Evolutionary conservation across 2,329 filamentous ascomycete genomes (phyloP).

Genomic region (Coniochaeta ligniaria): DNA sequence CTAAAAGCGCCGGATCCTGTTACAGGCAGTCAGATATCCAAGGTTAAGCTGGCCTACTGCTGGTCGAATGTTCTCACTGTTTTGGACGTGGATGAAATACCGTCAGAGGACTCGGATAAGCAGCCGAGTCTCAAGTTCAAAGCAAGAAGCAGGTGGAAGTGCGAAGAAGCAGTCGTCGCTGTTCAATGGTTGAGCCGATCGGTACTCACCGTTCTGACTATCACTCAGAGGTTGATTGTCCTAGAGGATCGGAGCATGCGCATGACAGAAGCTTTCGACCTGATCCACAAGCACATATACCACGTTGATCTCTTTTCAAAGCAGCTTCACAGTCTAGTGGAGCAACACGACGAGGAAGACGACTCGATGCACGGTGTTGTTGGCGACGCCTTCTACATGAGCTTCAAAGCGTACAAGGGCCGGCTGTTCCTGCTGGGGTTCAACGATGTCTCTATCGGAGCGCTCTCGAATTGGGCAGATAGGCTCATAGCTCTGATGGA

Average conservation of each 20-base stretch:
- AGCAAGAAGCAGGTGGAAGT: slow-evolving; percentile 81
- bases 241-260: slow-evolving; percentile 84
- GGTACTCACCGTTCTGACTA: slow-evolving; percentile 83
- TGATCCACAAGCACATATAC: slow-evolving; percentile 87
- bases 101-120: slow-evolving; percentile 63
- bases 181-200: slow-evolving; percentile 96
- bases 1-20: slow-evolving; percentile 68
- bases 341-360: slow-evolving; percentile 82
- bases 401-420: slow-evolving; percentile 91
- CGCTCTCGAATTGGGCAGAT: slow-evolving; percentile 95
- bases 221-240: slow-evolving; percentile 88
- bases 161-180: slow-evolving; percentile 90
- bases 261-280: slow-evolving; percentile 90
- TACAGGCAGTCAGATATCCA: slow-evolving; percentile 62
- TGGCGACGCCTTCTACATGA: slow-evolving; percentile 97
- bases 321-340: slow-evolving; percentile 77
- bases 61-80: slow-evolving; percentile 98
- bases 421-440: slow-evolving; percentile 88
- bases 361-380: slow-evolving; percentile 90
- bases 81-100: slow-evolving; percentile 74
- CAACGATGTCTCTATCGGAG: slow-evolving; percentile 85
- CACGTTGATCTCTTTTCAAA: slow-evolving; percentile 85
- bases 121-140: slow-evolving; percentile 73
- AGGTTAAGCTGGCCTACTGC: slow-evolving; percentile 88
- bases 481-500: slow-evolving; percentile 91